A percentile compares a stretch with the other conserved stretches of the same genome.
phyloP scores from a whole-genome alignment of 2,329 filamentous ascomycete species.

The Geosmithia morbida region DNA sequence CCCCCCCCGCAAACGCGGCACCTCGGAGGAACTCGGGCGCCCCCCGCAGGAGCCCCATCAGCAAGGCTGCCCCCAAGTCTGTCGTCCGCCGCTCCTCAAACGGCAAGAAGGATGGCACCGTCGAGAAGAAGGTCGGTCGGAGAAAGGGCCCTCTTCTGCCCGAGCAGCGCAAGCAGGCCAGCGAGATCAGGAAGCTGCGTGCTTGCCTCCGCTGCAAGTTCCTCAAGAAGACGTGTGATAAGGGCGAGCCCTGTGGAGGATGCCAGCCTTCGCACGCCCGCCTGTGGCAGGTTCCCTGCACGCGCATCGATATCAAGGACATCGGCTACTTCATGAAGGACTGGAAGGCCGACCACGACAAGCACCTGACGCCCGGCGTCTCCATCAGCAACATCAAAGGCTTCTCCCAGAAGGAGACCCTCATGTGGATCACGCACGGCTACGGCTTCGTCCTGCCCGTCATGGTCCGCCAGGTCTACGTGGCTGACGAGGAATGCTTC shows the following conservation, averaged over 20 bases:
- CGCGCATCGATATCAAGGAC: slow-evolving; percentile 96
- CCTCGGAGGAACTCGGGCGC: slow-evolving; percentile 53
- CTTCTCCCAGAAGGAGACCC: slow-evolving; percentile 48
- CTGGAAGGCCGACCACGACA: slow-evolving; percentile 94
- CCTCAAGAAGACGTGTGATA: slow-evolving; percentile 97
- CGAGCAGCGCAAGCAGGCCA: slow-evolving; percentile 90
- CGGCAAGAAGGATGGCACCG: slow-evolving; percentile 62
- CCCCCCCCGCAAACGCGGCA: slow-evolving; percentile 46
- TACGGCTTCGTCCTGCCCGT: slow-evolving; percentile 90
- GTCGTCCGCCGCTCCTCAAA: slow-evolving; percentile 58
- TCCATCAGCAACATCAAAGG: slow-evolving; percentile 94
- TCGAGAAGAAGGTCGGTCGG: slow-evolving; percentile 85
- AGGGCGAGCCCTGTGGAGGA: slow-evolving; percentile 87
- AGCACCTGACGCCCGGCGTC: slow-evolving; percentile 73
- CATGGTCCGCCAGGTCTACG: slow-evolving; percentile 85
- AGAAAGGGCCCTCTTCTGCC: slow-evolving; percentile 80
- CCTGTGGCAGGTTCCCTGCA: slow-evolving; percentile 95
- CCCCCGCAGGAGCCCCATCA: slow-evolving; percentile 61
- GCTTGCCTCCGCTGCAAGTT: slow-evolving; percentile 96
- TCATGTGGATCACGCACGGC: slow-evolving; percentile 90
- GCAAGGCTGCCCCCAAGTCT: slow-evolving; percentile 65
- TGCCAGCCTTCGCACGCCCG: slow-evolving; percentile 93
- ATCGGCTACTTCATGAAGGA: slow-evolving; percentile 99
- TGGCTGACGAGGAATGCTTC: slow-evolving; percentile 85
- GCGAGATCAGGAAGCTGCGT: slow-evolving; percentile 88